Evolutionary conservation across 805 yeast genomes (phyloP).

Genomic region (Ogataea paradorogensis): DNA sequence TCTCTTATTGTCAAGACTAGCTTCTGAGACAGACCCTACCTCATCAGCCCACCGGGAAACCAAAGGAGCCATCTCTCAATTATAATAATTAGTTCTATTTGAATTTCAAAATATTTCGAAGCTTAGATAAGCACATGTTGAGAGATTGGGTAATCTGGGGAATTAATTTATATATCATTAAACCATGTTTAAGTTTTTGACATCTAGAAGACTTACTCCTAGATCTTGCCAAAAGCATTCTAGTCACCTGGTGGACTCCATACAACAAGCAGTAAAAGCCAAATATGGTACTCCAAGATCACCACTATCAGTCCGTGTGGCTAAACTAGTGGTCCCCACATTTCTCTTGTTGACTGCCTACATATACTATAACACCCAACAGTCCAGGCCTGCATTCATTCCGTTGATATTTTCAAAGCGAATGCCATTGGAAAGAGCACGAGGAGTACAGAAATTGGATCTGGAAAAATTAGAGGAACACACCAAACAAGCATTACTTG

Average conservation of each 20-base stretch:
- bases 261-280: slow-evolving; percentile 17
- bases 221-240: neutral
- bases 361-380: slow-evolving; percentile 27
- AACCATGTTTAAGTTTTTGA: neutral
- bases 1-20: slow-evolving; percentile 21
- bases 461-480: slow-evolving; percentile 26
- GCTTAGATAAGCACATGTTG: slow-evolving; percentile 14
- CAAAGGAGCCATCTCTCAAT: slow-evolving; percentile 11
- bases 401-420: slow-evolving; percentile 31
- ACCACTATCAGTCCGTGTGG: slow-evolving; percentile 21
- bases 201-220: neutral
- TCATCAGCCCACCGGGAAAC: slow-evolving; percentile 36
- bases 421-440: slow-evolving; percentile 26
- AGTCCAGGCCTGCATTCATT: slow-evolving; percentile 31
- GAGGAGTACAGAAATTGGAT: slow-evolving; percentile 28
- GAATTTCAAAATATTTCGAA: neutral
- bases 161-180: neutral
- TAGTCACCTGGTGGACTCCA: slow-evolving; percentile 5
- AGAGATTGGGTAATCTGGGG: slow-evolving; percentile 4
- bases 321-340: slow-evolving; percentile 23
- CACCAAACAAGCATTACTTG: slow-evolving; percentile 25
- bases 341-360: slow-evolving; percentile 25
- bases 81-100: slow-evolving; percentile 2
- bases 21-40: slow-evolving; percentile 23
- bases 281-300: slow-evolving; percentile 11